A percentile compares a stretch with the other conserved stretches of the same genome.
phyloP scores from a whole-genome alignment of 1,284 basidiomycete species.

The Ganoderma meredithae region DNA sequence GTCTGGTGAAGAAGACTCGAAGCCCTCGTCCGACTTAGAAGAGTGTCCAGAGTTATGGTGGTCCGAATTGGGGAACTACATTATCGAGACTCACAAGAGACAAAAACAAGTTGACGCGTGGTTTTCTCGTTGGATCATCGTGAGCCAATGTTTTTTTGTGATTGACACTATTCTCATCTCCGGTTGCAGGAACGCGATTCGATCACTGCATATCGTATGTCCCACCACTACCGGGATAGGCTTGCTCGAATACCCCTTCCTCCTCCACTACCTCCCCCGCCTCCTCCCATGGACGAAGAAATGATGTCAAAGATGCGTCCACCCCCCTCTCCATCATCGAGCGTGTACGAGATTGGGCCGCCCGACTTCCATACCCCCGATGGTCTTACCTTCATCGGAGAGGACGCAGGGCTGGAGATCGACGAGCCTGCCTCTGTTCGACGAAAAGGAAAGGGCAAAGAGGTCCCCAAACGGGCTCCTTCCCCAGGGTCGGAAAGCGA shows the following conservation, averaged over 20 bases:
- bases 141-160: constrained; percentile 42
- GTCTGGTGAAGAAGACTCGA: constrained; percentile 55
- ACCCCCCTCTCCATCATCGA: constrained; percentile 34
- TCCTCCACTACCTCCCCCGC: constrained; percentile 49
- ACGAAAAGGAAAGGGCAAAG: constrained; percentile 50
- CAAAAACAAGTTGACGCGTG: constrained; percentile 73
- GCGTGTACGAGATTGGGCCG: constrained; percentile 34
- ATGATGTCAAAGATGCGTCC: constrained; percentile 44
- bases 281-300: constrained; percentile 48
- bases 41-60: constrained; percentile 81
- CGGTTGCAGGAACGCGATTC: constrained; percentile 68
- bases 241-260: constrained; percentile 70
- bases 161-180: constrained; percentile 16
- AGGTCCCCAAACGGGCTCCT: constrained; percentile 54
- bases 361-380: constrained; percentile 38
- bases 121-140: constrained; percentile 70
- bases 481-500: constrained; percentile 59
- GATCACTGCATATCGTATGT: constrained; percentile 63
- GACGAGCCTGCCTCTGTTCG: constrained; percentile 52
- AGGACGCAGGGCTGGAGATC: constrained; percentile 51
- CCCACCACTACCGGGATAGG: constrained; percentile 68
- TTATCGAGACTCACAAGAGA: constrained; percentile 73
- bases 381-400: constrained; percentile 41
- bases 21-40: constrained; percentile 75
- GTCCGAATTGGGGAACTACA: constrained; percentile 70